A percentile compares a stretch with the other conserved stretches of the same genome.
Conservation (phyloP, 306 rosid genomes). For the Cucumis melo region DNA sequence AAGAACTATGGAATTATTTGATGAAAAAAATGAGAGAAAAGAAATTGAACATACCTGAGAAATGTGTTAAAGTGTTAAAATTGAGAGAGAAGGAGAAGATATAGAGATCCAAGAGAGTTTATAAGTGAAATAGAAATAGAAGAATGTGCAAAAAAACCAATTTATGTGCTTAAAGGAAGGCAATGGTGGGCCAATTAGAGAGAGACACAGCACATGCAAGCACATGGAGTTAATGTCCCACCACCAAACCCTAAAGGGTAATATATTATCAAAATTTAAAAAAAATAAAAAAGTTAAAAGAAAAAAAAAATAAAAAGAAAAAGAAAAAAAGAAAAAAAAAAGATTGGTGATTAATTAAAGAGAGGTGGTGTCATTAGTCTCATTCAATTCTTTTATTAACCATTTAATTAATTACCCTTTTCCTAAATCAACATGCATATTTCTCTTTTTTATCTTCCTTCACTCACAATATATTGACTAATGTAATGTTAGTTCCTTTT, state of each 20-base stretch:
- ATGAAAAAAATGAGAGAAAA: background rate
- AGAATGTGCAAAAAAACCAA: conserved; percentile 38
- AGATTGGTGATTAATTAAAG: background rate
- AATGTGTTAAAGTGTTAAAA: background rate
- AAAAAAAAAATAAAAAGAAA: background rate
- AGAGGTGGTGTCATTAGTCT: background rate
- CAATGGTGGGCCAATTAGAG: conserved; percentile 57
- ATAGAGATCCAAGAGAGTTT: conserved; percentile 31
- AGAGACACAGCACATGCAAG: conserved; percentile 91
- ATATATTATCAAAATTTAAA: background rate
- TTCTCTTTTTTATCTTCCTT: background rate
- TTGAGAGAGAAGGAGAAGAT: conserved; percentile 11
- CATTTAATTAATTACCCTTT: background rate
- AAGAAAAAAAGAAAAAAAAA: background rate
- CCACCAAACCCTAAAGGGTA: conserved; percentile 47
- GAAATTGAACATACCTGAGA: conserved; percentile 18
- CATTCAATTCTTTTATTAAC: background rate
- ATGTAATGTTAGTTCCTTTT: background rate
- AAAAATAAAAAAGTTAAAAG: background rate
- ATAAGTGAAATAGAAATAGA: conserved; percentile 11
- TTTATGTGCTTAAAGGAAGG: conserved; percentile 49
- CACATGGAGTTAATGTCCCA: conserved; percentile 88
- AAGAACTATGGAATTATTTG: background rate
- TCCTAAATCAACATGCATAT: background rate
- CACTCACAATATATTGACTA: background rate